These are phyloP conservation scores for Talaromyces sp. DNA, from an alignment of 2,329 filamentous ascomycete genomes.

Conservation along the genomic window DNA sequence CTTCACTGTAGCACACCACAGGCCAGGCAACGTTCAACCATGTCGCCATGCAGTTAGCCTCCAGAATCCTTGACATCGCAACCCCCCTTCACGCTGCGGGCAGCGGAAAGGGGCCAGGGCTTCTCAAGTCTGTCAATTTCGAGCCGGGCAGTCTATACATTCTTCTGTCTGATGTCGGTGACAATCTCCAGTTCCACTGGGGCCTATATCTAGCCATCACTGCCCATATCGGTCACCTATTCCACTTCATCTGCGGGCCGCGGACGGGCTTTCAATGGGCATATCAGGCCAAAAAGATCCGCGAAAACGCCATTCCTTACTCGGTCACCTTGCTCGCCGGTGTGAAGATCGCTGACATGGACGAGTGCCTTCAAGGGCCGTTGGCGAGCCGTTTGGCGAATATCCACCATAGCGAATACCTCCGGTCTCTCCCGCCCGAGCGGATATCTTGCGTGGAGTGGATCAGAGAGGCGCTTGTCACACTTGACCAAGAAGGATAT, in stretches of 20 bases:
- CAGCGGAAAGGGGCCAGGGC: not conserved
- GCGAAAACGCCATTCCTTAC: constrained; percentile 2
- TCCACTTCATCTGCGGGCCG: constrained; percentile 17
- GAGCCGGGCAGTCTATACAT: constrained; percentile 15
- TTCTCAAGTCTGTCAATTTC: not conserved
- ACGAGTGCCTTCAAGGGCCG: constrained; percentile 14
- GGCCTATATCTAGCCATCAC: constrained; percentile 18
- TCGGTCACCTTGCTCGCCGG: constrained; percentile 14
- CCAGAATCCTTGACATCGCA: not conserved
- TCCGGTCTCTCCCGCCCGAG: constrained; percentile 15
- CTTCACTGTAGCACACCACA: not conserved
- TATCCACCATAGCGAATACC: constrained; percentile 17
- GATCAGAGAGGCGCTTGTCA: constrained; percentile 21
- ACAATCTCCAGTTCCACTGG: constrained; percentile 19
- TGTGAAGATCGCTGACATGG: constrained; percentile 18
- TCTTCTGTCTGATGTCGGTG: constrained; percentile 16
- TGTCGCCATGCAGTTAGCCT: not conserved
- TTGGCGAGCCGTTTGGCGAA: constrained; percentile 14
- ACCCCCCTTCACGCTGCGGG: not conserved
- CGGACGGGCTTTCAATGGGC: constrained; percentile 12
- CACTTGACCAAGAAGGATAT: constrained; percentile 20
- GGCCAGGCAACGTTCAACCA: not conserved
- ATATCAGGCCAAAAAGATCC: constrained; percentile 12
- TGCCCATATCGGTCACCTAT: constrained; percentile 12
- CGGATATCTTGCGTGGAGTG: constrained; percentile 18